phyloP scores from a whole-genome alignment of 257 asterid genomes.

The Verbascum thapsus region DNA sequence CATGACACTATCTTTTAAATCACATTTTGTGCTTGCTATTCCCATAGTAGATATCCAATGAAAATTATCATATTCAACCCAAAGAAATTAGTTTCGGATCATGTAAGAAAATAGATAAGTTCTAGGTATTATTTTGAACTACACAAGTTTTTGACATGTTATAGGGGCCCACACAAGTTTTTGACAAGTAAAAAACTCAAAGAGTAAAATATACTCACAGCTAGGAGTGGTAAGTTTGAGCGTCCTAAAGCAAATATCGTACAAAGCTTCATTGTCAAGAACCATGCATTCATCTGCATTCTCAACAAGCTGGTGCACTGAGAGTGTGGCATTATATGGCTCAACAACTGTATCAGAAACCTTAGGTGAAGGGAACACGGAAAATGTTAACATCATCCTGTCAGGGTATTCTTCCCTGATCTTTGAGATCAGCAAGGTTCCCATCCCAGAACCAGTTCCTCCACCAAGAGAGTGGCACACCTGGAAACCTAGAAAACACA shows the following conservation, averaged over 20 bases:
- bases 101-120: too few relatives aligned
- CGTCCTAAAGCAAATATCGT: too few relatives aligned
- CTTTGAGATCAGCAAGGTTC: conserved; percentile 69
- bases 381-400: conserved; percentile 79
- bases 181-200: neutral
- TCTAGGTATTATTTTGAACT: too few relatives aligned
- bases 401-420: conserved; percentile 83
- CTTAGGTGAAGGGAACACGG: too few relatives aligned
- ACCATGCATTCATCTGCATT: conserved; percentile 86
- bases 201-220: conserved; percentile 49
- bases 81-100: neutral
- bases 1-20: neutral
- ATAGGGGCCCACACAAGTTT: neutral
- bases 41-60: neutral
- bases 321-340: conserved; percentile 77
- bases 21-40: neutral
- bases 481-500: conserved; percentile 56
- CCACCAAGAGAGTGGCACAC: conserved; percentile 86
- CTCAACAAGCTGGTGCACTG: conserved; percentile 83
- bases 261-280: too few relatives aligned
- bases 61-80: neutral
- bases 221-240: conserved; percentile 79
- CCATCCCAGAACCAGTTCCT: conserved; percentile 86
- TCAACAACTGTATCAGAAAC: conserved; percentile 82
- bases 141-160: too few relatives aligned